These are phyloP conservation scores for Colletotrichum sp. DNA, from an alignment of 2,329 filamentous ascomycete genomes.

Conservation along the genomic window DNA sequence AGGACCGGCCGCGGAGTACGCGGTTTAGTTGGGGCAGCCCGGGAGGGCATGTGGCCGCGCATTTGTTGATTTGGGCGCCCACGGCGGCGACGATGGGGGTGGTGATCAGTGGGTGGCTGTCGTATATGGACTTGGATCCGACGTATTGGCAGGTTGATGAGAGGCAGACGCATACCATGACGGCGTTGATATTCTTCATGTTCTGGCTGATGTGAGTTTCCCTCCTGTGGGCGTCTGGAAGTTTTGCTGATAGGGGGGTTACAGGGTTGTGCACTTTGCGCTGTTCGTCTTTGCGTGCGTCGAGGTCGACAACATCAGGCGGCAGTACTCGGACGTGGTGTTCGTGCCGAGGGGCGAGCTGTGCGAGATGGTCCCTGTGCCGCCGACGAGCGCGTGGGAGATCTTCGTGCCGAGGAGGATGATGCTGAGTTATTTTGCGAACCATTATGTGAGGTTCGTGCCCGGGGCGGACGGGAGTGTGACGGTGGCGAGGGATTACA, in stretches of 20 bases:
- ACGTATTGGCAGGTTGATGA: neutral
- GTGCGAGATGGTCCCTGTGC: slow-evolving; percentile 11
- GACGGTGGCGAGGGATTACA: slow-evolving; percentile 17
- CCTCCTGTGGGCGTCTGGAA: too few species aligned
- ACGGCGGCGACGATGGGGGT: neutral
- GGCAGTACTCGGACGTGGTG: slow-evolving; percentile 17
- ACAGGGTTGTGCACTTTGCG: slow-evolving; percentile 17
- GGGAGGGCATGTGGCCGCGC: neutral
- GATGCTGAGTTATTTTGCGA: slow-evolving; percentile 17
- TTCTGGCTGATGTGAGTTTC: slow-evolving; percentile 3
- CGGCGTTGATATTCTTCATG: slow-evolving; percentile 6
- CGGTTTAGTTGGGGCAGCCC: slow-evolving; percentile 10
- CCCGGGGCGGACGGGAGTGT: slow-evolving; percentile 19
- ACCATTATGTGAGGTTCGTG: slow-evolving; percentile 22
- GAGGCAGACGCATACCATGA: neutral
- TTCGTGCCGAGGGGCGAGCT: slow-evolving; percentile 15
- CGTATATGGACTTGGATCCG: neutral
- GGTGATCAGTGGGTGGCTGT: neutral
- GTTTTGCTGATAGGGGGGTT: neutral
- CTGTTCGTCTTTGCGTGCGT: slow-evolving; percentile 21
- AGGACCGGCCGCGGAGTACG: neutral
- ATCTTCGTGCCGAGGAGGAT: slow-evolving; percentile 11
- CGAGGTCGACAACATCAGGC: slow-evolving; percentile 12
- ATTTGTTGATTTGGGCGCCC: slow-evolving; percentile 8
- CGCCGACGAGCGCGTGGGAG: slow-evolving; percentile 19